A percentile compares a stretch with the other conserved stretches of the same genome.
Conservation (phyloP, 2,329 filamentous ascomycete species). For the Botrytis paeoniae region DNA sequence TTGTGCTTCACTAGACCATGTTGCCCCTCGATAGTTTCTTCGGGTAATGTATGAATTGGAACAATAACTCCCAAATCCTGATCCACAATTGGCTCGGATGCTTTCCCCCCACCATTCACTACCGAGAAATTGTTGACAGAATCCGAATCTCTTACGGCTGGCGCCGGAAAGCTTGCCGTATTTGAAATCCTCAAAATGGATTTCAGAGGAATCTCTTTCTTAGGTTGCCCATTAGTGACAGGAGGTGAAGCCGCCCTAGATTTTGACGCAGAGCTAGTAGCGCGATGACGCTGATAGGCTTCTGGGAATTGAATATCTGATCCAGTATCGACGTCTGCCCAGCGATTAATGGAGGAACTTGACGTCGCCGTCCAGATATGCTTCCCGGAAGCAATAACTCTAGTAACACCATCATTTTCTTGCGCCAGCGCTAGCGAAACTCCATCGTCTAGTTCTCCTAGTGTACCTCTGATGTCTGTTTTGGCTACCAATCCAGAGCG, state of each 20-base stretch:
- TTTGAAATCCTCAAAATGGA: slow-evolving; percentile 82
- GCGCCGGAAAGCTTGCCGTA: slow-evolving; percentile 70
- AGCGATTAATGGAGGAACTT: slow-evolving; percentile 71
- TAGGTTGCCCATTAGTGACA: slow-evolving; percentile 39
- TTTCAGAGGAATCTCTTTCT: slow-evolving; percentile 70
- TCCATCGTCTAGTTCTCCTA: slow-evolving; percentile 77
- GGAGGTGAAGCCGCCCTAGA: slow-evolving; percentile 41
- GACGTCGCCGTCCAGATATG: slow-evolving; percentile 72
- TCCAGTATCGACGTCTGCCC: slow-evolving; percentile 76
- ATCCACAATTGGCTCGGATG: slow-evolving; percentile 54
- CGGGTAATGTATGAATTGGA: slow-evolving; percentile 65
- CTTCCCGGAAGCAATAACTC: slow-evolving; percentile 52
- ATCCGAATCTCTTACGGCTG: slow-evolving; percentile 52
- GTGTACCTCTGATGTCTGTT: slow-evolving; percentile 77
- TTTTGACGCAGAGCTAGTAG: slow-evolving; percentile 44
- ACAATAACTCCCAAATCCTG: slow-evolving; percentile 50
- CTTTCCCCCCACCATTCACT: slow-evolving; percentile 50
- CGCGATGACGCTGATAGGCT: slow-evolving; percentile 47
- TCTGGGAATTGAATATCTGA: slow-evolving; percentile 65
- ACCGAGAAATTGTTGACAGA: slow-evolving; percentile 50
- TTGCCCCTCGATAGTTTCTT: slow-evolving; percentile 88
- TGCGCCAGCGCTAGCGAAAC: slow-evolving; percentile 87
- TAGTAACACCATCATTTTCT: slow-evolving; percentile 79
- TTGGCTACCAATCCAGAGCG: slow-evolving; percentile 92
- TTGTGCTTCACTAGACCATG: slow-evolving; percentile 93